Evolutionary conservation across 176 grass and related monocot genomes (phyloP).

Genomic region (Panicum miliaceum): DNA sequence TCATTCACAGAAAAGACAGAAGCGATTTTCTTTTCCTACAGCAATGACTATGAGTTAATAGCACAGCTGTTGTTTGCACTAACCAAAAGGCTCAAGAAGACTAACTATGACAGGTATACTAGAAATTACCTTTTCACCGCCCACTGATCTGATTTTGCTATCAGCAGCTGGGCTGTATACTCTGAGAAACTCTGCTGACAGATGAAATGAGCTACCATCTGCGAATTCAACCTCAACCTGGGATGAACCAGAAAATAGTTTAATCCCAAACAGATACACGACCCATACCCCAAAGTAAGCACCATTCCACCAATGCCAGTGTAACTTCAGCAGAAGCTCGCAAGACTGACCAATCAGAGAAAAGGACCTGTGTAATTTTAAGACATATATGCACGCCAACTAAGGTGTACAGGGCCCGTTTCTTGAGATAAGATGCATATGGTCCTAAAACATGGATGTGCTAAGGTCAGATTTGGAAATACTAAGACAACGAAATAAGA

Average conservation of each 20-base stretch:
- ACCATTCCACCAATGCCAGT: neutral
- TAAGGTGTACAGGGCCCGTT: neutral
- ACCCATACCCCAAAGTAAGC: neutral
- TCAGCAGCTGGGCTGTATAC: constrained; percentile 85
- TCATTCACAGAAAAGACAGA: neutral
- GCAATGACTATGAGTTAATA: neutral
- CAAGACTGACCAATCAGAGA: neutral
- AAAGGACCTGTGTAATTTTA: neutral
- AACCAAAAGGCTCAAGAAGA: constrained; percentile 1
- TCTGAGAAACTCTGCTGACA: constrained; percentile 94
- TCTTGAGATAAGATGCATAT: neutral
- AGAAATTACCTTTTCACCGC: constrained; percentile 80
- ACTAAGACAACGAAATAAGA: constrained; percentile 6
- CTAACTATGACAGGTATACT: neutral
- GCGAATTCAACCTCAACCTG: constrained; percentile 85
- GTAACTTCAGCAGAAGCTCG: neutral
- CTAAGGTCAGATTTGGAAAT: constrained; percentile 7
- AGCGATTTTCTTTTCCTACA: neutral
- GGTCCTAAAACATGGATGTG: neutral
- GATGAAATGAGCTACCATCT: constrained; percentile 70
- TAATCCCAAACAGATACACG: neutral
- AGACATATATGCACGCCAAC: neutral
- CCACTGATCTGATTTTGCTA: constrained; percentile 90
- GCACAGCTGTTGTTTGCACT: neutral
- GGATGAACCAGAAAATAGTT: neutral